Conservation (phyloP, 2,329 filamentous ascomycete genomes). For the Scolecobasidium constrictum region DNA sequence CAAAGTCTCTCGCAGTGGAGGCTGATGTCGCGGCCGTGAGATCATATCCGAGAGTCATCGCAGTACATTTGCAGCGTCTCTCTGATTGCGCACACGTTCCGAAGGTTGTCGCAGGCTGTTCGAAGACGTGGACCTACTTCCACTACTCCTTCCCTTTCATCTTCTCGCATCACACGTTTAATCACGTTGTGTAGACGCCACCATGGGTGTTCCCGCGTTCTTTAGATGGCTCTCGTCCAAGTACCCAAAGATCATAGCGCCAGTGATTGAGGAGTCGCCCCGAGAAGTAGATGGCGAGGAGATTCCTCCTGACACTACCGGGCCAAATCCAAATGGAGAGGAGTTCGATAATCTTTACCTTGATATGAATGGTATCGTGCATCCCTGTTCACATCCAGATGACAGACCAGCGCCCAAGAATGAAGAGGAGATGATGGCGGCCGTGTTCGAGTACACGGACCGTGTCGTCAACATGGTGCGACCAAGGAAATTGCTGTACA, state of each 20-base stretch:
- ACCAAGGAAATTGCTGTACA: slow-evolving; percentile 90
- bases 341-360: slow-evolving; percentile 97
- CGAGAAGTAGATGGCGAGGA: slow-evolving; percentile 70
- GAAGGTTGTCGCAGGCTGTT: no score
- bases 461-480: slow-evolving; percentile 98
- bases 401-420: slow-evolving; percentile 82
- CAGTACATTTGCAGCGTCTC: no score
- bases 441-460: slow-evolving; percentile 97
- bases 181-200: no score
- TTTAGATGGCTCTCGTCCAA: slow-evolving; percentile 96
- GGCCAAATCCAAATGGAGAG: slow-evolving; percentile 90
- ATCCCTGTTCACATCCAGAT: slow-evolving; percentile 96
- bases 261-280: slow-evolving; percentile 78
- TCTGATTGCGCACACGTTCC: no score
- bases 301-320: slow-evolving; percentile 75
- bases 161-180: no score
- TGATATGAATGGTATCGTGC: slow-evolving; percentile 99
- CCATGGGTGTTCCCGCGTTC: slow-evolving; percentile 87
- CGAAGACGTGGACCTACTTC: no score
- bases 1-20: no score
- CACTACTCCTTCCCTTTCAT: no score
- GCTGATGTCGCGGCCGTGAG: no score
- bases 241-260: slow-evolving; percentile 93
- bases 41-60: no score
- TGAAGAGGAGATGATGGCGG: slow-evolving; percentile 99